Conservation (phyloP, 306 rosid genomes). For the Acmispon strigosus region DNA sequence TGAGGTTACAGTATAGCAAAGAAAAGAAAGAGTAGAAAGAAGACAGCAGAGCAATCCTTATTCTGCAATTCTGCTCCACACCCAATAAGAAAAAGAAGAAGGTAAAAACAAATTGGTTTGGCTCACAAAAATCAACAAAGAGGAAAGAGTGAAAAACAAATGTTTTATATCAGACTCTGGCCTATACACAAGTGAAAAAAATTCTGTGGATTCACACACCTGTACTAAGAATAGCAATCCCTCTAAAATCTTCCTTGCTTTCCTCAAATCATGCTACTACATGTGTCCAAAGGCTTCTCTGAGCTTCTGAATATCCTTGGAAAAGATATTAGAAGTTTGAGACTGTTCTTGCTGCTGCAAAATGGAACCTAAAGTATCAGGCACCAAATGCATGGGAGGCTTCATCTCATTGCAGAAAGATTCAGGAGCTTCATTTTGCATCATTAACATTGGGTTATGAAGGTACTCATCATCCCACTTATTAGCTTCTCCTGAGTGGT, state of each 20-base stretch:
- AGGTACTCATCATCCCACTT: constrained; percentile 35
- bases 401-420: constrained; percentile 37
- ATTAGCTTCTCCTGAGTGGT: constrained; percentile 28
- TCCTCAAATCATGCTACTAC: constrained; percentile 3
- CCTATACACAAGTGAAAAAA: constrained; percentile 40
- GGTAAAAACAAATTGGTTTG: constrained; percentile 21
- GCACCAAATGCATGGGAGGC: constrained; percentile 31
- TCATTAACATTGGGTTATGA: constrained; percentile 41
- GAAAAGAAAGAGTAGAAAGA: constrained; percentile 15
- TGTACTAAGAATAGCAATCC: constrained; percentile 27
- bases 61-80: constrained; percentile 45
- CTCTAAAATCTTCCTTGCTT: background rate
- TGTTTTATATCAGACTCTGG: constrained; percentile 35
- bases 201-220: constrained; percentile 35
- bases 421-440: constrained; percentile 33
- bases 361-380: constrained; percentile 29
- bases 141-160: constrained; percentile 19
- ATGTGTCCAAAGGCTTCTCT: constrained; percentile 51
- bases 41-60: constrained; percentile 26
- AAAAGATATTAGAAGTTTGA: constrained; percentile 18
- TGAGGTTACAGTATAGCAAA: constrained; percentile 27
- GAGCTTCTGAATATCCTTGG: constrained; percentile 46
- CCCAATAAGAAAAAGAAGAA: constrained; percentile 14
- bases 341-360: constrained; percentile 28
- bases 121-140: constrained; percentile 36